A percentile compares a stretch with the other conserved stretches of the same genome.
Conservation (phyloP, 495 filamentous ascomycete species). For the Massariosphaeria phaeospora region DNA sequence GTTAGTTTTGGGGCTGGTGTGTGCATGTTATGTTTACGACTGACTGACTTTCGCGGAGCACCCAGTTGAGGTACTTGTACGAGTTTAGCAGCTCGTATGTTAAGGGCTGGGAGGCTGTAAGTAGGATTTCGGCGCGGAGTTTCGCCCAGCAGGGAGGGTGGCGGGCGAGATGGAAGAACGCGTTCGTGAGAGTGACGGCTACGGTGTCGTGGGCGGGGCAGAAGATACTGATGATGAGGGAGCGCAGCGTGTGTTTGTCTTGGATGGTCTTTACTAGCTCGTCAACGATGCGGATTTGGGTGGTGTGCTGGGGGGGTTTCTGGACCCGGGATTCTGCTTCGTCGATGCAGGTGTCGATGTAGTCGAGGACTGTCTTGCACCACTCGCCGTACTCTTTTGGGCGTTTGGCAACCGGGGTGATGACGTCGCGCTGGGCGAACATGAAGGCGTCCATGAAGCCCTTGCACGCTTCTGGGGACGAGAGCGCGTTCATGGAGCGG, state of each 20-base stretch:
- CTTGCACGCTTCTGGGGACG: conserved; percentile 5
- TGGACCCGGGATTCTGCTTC: conserved; percentile 58
- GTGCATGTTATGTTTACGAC: not conserved
- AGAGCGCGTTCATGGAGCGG: conserved; percentile 3
- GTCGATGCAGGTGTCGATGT: conserved; percentile 66
- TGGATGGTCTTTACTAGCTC: conserved; percentile 68
- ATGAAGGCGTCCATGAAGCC: conserved; percentile 32
- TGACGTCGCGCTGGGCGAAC: conserved; percentile 17
- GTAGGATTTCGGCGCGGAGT: conserved; percentile 13
- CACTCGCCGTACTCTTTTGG: conserved; percentile 53
- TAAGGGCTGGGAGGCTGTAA: not conserved
- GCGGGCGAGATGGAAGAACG: conserved; percentile 8
- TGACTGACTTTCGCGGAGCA: conserved; percentile 17
- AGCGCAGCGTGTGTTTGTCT: conserved; percentile 64
- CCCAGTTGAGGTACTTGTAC: conserved; percentile 28
- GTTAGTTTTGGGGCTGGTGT: not conserved
- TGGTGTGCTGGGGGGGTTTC: conserved; percentile 32
- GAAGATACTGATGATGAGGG: conserved; percentile 73
- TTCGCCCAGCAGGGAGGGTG: conserved; percentile 3
- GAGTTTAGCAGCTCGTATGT: conserved; percentile 27
- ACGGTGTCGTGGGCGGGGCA: conserved; percentile 47
- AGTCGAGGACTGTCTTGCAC: conserved; percentile 47
- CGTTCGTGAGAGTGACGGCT: conserved; percentile 35
- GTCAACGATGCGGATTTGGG: conserved; percentile 68
- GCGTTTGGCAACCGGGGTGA: conserved; percentile 42